phyloP scores from a whole-genome alignment of 768 basidiomycete genomes.

The Stropharia rugosoannulata region DNA sequence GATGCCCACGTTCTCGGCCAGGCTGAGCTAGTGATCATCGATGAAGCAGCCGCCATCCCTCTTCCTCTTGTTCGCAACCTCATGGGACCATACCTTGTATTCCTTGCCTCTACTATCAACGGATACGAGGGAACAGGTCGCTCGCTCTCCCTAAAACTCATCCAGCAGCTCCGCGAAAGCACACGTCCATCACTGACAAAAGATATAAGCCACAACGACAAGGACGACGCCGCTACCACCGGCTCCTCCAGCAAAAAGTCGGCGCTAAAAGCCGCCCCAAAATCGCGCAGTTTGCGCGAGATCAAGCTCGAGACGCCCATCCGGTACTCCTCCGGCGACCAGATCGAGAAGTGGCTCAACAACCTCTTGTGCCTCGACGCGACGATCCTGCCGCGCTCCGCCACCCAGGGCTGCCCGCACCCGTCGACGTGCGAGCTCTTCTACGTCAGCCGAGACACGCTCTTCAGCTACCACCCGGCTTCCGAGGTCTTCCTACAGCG shows the following conservation, averaged over 20 bases:
- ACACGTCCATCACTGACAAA: constrained; percentile 78
- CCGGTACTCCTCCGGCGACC: constrained; percentile 84
- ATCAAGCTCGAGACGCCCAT: constrained; percentile 96
- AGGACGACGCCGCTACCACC: constrained; percentile 37
- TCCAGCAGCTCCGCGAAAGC: constrained; percentile 93
- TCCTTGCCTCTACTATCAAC: constrained; percentile 99
- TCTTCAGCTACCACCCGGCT: constrained; percentile 96
- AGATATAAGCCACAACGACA: constrained; percentile 39
- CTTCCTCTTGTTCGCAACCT: constrained; percentile 94
- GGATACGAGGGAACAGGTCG: constrained; percentile 99
- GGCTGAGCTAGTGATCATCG: constrained; percentile 95
- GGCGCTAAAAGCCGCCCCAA: constrained; percentile 51
- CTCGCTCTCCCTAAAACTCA: constrained; percentile 94
- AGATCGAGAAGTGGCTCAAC: constrained; percentile 95
- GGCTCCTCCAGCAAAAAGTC: constrained; percentile 53
- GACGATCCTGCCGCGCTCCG: constrained; percentile 47
- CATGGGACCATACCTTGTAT: constrained; percentile 94
- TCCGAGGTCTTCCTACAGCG: constrained; percentile 97
- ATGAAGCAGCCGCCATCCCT: constrained; percentile 98
- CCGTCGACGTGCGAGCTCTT: constrained; percentile 93
- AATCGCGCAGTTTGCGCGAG: constrained; percentile 81
- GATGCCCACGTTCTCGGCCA: constrained; percentile 98
- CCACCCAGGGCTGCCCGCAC: constrained; percentile 82
- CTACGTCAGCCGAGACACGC: constrained; percentile 92
- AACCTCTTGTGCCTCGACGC: constrained; percentile 88